A percentile compares a stretch with the other conserved stretches of the same genome.
These are phyloP conservation scores for Leccinum subgranulosum DNA, from an alignment of 768 basidiomycete genomes.

Conservation along the genomic window DNA sequence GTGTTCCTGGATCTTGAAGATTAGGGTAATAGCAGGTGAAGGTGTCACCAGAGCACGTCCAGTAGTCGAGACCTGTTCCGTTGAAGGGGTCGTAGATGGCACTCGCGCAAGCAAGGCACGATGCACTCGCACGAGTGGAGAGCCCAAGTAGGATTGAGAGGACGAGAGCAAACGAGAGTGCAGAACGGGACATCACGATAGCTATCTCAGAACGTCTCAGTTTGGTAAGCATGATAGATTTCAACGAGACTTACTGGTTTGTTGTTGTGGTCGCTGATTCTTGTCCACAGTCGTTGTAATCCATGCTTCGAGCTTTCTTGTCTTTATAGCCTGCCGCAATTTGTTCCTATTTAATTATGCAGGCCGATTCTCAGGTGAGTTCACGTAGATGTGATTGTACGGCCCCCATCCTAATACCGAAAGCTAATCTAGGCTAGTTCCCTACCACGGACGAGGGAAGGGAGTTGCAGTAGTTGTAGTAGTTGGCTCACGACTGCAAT, in stretches of 20 bases:
- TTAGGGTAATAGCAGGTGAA: constrained; percentile 11
- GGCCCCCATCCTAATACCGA: too few relatives aligned
- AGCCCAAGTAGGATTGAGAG: constrained; percentile 2
- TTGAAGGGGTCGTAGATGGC: not conserved
- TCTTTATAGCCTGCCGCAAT: not conserved
- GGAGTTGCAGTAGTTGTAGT: too few relatives aligned
- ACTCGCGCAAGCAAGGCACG: constrained; percentile 2
- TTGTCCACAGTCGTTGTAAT: not conserved
- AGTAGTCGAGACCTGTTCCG: constrained; percentile 4
- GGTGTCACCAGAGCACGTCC: constrained; percentile 7
- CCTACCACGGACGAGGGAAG: too few relatives aligned
- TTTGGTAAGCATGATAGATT: not conserved
- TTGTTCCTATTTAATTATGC: not conserved
- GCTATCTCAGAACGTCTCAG: too few relatives aligned
- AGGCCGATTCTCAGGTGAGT: not conserved
- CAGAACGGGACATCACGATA: not conserved
- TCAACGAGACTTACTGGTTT: not conserved
- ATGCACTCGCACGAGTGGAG: not conserved
- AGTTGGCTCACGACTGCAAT: too few relatives aligned
- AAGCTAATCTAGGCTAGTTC: too few relatives aligned
- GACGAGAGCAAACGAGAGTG: not conserved
- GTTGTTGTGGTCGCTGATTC: not conserved
- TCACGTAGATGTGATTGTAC: too few relatives aligned
- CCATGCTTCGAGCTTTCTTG: not conserved
- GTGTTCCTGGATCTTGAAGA: constrained; percentile 3